Evolutionary conservation across 2,329 filamentous ascomycete species (phyloP).

Genomic region (Exserohilum rostratum): DNA sequence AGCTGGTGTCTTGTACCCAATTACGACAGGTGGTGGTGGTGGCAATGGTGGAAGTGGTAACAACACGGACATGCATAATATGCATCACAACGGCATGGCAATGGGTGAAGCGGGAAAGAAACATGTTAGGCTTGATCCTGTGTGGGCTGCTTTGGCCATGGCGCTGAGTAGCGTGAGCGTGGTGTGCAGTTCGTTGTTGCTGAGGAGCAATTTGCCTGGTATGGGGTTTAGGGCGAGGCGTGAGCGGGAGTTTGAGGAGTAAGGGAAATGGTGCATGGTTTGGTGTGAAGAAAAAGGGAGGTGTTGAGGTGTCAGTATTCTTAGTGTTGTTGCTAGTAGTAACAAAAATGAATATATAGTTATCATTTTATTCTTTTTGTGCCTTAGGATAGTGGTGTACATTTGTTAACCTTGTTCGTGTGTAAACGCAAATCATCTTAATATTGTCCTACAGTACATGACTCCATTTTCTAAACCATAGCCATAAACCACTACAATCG

Average conservation of each 20-base stretch:
- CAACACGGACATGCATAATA: too few relatives aligned
- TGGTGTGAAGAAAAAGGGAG: not conserved
- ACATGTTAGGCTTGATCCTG: slow-evolving; percentile 72
- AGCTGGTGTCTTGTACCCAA: slow-evolving; percentile 76
- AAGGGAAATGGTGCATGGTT: not conserved
- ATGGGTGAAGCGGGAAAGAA: slow-evolving; percentile 50
- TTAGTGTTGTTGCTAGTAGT: too few relatives aligned
- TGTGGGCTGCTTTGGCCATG: slow-evolving; percentile 92
- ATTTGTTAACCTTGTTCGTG: too few relatives aligned
- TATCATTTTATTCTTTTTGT: too few relatives aligned
- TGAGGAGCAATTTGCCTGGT: slow-evolving; percentile 61
- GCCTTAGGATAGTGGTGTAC: too few relatives aligned
- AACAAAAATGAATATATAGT: too few relatives aligned
- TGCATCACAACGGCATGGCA: slow-evolving; percentile 42
- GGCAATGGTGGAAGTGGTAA: too few relatives aligned
- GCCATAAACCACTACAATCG: too few relatives aligned
- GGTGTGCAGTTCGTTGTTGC: slow-evolving; percentile 76
- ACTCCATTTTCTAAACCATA: too few relatives aligned
- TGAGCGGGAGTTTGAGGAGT: not conserved
- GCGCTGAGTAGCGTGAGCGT: slow-evolving; percentile 90
- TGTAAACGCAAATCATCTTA: too few relatives aligned
- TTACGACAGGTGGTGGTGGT: slow-evolving; percentile 47
- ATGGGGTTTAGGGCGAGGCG: slow-evolving; percentile 50
- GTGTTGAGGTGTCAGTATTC: not conserved
- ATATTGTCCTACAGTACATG: too few relatives aligned